Evolutionary conservation across 495 filamentous ascomycete genomes (phyloP), one percentile per base, ranked within the genome.

Genomic region (Pseudomonodictys pantanalensis): DNA sequence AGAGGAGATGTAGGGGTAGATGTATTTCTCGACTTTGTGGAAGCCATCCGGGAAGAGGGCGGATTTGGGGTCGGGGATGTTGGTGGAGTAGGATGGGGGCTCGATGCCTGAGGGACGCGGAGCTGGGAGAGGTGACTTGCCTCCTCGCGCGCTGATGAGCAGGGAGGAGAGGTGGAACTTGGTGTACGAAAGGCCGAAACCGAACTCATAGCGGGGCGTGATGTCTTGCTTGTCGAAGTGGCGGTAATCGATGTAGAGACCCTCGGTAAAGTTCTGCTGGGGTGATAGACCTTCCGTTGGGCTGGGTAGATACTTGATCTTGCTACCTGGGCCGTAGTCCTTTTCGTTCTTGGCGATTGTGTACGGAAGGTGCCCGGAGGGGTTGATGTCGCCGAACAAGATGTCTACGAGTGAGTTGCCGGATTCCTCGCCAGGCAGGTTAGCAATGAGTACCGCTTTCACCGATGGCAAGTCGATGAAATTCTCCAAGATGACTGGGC

Each of bases 381-480:
- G 91, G 66, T 95, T 93, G 20, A 86, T 78, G 10, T 86, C 84
- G 12, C 92, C 93, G 38, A 96, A 90, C 2, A 97, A 76, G 15
- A 98, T 80, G 68, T 96, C 91, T 1, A 81, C 79, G 7, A 98
- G 73, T 1, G 92, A 88, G 48, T 91, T 88, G 8, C 93, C 93
- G 38, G 88, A 91, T 70, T 96, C 92, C 72, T 97, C 83, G 4
- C 92, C 91, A 0, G 93, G 93, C 0, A 98, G 80, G 65, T 96
- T 88, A 17, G 90, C 93, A 50, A 95, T 80, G 8, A 98, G 63
- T 1, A 97, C 84, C 0, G 86, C 91, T 60, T 92, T 89, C 43
- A 98, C 79, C 38, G 81, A 81, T 2, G 89, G 86, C 0, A 87
- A 71, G 46, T 95, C 84, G 60, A 93, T 86, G 88, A 90, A 98